Evolutionary conservation across 257 asterid genomes (phyloP).

Genomic region (Nicotiana noctiflora): DNA sequence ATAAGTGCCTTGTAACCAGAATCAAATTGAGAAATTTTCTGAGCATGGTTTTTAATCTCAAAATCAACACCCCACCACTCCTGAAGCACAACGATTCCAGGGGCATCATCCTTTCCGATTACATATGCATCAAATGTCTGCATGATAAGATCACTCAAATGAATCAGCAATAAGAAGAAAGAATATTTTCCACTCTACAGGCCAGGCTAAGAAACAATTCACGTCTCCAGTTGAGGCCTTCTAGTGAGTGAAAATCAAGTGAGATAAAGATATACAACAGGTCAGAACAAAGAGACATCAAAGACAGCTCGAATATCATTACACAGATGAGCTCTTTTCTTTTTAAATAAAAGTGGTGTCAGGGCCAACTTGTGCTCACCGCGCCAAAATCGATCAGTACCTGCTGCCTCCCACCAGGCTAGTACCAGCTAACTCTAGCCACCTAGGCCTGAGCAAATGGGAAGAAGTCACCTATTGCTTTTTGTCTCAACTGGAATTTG

Average conservation of each 20-base stretch:
- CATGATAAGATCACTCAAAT: conserved; percentile 6
- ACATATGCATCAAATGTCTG: conserved; percentile 93
- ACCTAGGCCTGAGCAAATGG: too few relatives aligned
- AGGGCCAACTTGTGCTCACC: too few relatives aligned
- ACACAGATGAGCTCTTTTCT: not conserved
- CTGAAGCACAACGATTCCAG: conserved; percentile 92
- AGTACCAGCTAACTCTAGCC: too few relatives aligned
- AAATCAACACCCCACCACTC: conserved; percentile 99
- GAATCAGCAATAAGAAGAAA: not conserved
- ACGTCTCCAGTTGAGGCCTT: not conserved
- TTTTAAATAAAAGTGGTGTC: too few relatives aligned
- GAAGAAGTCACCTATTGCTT: too few relatives aligned
- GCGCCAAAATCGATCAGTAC: too few relatives aligned
- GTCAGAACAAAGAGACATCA: not conserved
- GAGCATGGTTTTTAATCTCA: conserved; percentile 96
- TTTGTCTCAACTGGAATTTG: too few relatives aligned
- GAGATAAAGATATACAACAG: not conserved
- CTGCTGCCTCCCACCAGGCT: too few relatives aligned
- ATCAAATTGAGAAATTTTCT: conserved; percentile 72
- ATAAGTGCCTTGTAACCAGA: conserved; percentile 80
- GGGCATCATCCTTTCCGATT: conserved; percentile 86
- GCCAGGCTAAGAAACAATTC: not conserved
- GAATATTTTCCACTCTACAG: not conserved
- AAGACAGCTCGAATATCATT: not conserved
- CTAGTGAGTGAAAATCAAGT: not conserved